Base-by-base conservation (phyloP, 768 basidiomycete species). In the Trametes gibbosa region DNA sequence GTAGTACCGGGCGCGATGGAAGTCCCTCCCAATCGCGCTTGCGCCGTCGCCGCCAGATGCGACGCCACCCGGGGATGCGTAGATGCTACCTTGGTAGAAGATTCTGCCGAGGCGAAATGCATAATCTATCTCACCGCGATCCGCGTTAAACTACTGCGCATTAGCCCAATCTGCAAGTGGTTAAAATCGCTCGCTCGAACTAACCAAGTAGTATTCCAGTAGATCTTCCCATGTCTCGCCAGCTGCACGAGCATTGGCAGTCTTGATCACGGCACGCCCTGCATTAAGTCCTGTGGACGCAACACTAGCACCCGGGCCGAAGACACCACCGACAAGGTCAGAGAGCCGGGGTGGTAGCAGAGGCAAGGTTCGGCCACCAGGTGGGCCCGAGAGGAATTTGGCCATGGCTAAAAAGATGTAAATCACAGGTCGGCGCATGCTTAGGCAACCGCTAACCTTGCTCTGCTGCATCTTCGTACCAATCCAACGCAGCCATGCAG, bases 211-310 rank as follows among this genome's bases (percentile, higher is more conserved):
- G 70, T 94, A 96, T 71, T 97, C 92, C 29, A 97, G 77, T 49
- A 96, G 83, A 68, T 97, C 92, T 61, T 90, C 86, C 90, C 94
- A 95, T 14, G 92, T 95, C 71, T 97, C 95, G 21, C 95, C 95
- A 1, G 93, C 90, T 4, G 87, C 87, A 35, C 85, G 84, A 29
- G 93, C 87, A 32, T 87, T 73, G 17, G 88, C 90, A 23, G 95
- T 94, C 70, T 89, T 88, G 64, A 96, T 87, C 16, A 89, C 88
- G 14, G 94, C 83, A 54, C 85, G 79, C 35, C 83, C 77, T 1
- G 81, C 78, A 66, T 90, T 92, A 21, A 82, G 58, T 1, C 92
- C 92, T 0, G 93, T 94, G 0, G 92, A 95, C 8, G 94, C 92
- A 50, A 94, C 92, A 58, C 93, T 95, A 2, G 96, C 93, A 48